Base-by-base conservation (phyloP, 768 basidiomycete genomes). In the Mycena haematopus region DNA sequence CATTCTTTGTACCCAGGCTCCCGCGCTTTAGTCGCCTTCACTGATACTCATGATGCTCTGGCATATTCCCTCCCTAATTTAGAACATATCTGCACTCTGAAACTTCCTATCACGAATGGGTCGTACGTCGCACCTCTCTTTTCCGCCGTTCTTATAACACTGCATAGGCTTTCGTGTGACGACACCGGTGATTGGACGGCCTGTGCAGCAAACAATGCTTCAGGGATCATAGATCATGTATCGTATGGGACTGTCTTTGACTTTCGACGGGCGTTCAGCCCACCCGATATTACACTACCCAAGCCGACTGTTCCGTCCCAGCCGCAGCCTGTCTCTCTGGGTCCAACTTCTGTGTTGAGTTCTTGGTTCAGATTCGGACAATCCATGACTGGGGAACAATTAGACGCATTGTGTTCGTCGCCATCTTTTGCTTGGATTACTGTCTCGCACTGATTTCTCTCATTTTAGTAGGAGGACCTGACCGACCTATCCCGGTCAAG, bases 11-110 rank as follows among this genome's bases (percentile, higher is more conserved):
- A 6, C 9, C n/a, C 42, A 84, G 82, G 81, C 36, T 82, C 81
- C 51, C 82, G 78, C 67, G 85, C 82, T 2, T 75, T 91, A 27
- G 81, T 86, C 21, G 82, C 84, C 24, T 80, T 86, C 64, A 87
- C 85, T 0, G 83, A 84, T 65, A 75, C 70, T 53, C 75, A 79
- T 14, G 77, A 83, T 36, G 80, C 73, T 2, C 74, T 86, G 7
- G 76, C 85, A 6, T 90, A 89, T 74, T 86, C 90, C 3, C 75
- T 91, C 29, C 90, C 90, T 27, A 75, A 79, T 67, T 78, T 91
- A 38, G 86, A 90, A 70, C 74, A 77, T 46, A 66, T 90, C 24
- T 79, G 85, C 63, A 84, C 81, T 1, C 56, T 82, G 44, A 72
- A 76, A 53, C 72, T 80, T 27, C 77, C 78, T 25, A 64, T 71